Conservation (phyloP, 2,329 filamentous ascomycete genomes). For the Trematosphaeria pertusa region DNA sequence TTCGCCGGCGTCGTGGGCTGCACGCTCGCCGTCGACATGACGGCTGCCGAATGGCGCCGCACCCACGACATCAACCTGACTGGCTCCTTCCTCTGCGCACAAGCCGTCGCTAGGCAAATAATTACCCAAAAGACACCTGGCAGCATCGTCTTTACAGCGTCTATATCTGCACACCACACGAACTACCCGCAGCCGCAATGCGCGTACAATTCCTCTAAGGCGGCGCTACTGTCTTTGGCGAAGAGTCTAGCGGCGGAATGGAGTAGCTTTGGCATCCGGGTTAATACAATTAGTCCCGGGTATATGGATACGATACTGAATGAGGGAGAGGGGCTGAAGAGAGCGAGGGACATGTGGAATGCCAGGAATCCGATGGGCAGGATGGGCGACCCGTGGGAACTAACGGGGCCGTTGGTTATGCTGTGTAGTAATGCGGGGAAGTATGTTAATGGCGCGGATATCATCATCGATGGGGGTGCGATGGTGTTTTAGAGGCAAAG, state of each 20-base stretch:
- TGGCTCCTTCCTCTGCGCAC: slow-evolving; percentile 73
- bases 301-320: slow-evolving; percentile 83
- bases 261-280: slow-evolving; percentile 72
- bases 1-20: slow-evolving; percentile 74
- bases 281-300: slow-evolving; percentile 74
- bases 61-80: slow-evolving; percentile 76
- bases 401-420: slow-evolving; percentile 68
- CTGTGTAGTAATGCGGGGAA: slow-evolving; percentile 67
- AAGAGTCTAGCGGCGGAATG: slow-evolving; percentile 75
- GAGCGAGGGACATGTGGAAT: slow-evolving; percentile 63
- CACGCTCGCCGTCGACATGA: slow-evolving; percentile 66
- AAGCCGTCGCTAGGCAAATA: slow-evolving; percentile 62
- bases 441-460: slow-evolving; percentile 73
- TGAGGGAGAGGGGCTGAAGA: slow-evolving; percentile 65
- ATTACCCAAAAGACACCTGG: slow-evolving; percentile 58
- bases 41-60: slow-evolving; percentile 64
- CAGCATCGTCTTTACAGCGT: slow-evolving; percentile 70
- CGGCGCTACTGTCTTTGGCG: slow-evolving; percentile 68
- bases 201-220: slow-evolving; percentile 76
- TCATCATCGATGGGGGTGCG: slow-evolving; percentile 66
- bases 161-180: slow-evolving; percentile 71
- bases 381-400: slow-evolving; percentile 69
- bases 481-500: slow-evolving; percentile 43
- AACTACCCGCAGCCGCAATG: slow-evolving; percentile 77
- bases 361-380: slow-evolving; percentile 67